A percentile compares a stretch with the other conserved stretches of the same genome.
phyloP scores from a whole-genome alignment of 1,139 yeast species.

The Lodderomyces elongisporus region DNA sequence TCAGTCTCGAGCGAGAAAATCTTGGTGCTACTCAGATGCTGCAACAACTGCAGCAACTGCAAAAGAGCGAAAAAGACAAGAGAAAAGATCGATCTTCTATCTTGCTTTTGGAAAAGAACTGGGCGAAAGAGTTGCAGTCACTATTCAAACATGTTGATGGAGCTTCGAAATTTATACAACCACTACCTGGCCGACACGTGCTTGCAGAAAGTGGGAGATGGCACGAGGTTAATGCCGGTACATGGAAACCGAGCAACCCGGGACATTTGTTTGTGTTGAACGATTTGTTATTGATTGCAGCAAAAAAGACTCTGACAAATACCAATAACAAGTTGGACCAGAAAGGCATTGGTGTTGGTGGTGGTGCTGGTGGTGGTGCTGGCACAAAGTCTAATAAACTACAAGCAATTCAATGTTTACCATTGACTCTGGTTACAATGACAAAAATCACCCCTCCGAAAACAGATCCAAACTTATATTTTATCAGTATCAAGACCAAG shows the following conservation, averaged over 20 bases:
- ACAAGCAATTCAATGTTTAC: conserved; percentile 79
- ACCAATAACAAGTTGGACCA: conserved; percentile 11
- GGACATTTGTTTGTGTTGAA: conserved; percentile 73
- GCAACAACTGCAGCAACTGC: conserved; percentile 4
- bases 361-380: conserved; percentile 3
- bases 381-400: conserved; percentile 28
- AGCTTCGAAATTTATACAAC: conserved; percentile 74
- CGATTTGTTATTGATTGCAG: conserved; percentile 73
- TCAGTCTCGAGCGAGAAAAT: conserved; percentile 37
- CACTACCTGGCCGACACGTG: conserved; percentile 77
- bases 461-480: conserved; percentile 27
- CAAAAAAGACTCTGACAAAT: conserved; percentile 43
- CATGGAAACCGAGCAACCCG: conserved; percentile 76
- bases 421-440: conserved; percentile 58
- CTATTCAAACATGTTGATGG: conserved; percentile 85
- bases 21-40: conserved; percentile 4
- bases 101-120: conserved; percentile 67
- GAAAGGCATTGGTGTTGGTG: too few species aligned
- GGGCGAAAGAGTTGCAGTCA: conserved; percentile 71
- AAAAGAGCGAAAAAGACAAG: conserved; percentile 6
- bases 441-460: conserved; percentile 28
- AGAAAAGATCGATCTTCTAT: conserved; percentile 64
- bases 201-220: conserved; percentile 78
- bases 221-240: conserved; percentile 83
- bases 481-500: conserved; percentile 44